Evolutionary conservation across 768 basidiomycete genomes (phyloP), one percentile per base, ranked within the genome.

Genomic region (Dioszegia crocea): DNA sequence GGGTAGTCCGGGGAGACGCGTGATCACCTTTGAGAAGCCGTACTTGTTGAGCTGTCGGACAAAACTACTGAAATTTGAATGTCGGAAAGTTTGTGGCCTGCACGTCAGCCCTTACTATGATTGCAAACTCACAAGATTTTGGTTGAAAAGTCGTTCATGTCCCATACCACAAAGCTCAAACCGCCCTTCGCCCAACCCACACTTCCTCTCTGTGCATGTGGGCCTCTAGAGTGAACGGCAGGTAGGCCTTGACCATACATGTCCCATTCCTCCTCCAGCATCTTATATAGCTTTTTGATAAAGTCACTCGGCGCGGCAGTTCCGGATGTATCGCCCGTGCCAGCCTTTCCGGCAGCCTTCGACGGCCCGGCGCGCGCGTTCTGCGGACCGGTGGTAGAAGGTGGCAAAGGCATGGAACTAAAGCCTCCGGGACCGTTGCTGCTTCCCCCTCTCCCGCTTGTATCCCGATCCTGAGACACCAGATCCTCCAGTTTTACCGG

Each of bases 1-100:
- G 14, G 14, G 38, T 39, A 44, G 44, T 31, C 11, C 5, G 12
- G 17, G 21, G 31, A 30, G n/a, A 38, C 12, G 21, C 4, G 0
- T 1, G 53, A 65, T n/a, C 36, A 70, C 70, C 61, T 93, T 93
- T 80, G 91, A 89, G 77, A 93, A 94, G 26, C 90, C 91, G 70
- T 92, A 94, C 89, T 93, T 93, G 81, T 94, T 93, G 63, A 93
- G 83, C 74, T 94, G 91, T 64, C 92, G 85, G 54, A 93, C 90
- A 75, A 96, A 94, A 70, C 88, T 89, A 12, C 89, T 90, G 76
- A 96, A 94, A 86, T 94, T 77, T 44, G 70, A 74, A 62, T 76
- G 75, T 12, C 75, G 58, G 58, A 76, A 76, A 2, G 70, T 73
- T 39, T 75, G 74, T 0, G 71, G 71, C 38, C 71, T 73, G 14